Evolutionary conservation across 2,329 filamentous ascomycete genomes (phyloP), one percentile per base, ranked within the genome.

Genomic region (Cladorrhinum sp.): DNA sequence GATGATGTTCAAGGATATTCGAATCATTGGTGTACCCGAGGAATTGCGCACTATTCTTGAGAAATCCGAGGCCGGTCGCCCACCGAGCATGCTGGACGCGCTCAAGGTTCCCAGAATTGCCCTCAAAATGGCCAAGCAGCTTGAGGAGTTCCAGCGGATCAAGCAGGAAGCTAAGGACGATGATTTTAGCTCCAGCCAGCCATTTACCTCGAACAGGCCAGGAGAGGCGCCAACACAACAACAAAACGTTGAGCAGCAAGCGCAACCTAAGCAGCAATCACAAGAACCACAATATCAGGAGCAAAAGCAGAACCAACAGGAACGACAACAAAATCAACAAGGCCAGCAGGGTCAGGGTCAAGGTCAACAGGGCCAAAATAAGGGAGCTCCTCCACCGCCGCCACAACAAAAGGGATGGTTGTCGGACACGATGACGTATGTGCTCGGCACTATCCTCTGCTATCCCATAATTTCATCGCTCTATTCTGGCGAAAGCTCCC

Each of bases 21-120:
- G 87, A 75, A 79, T 81, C 62, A 80, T 86, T 48, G 92, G 92
- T 9, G 84, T 92, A 16, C 90, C 91, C 1, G 68, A 76, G 22
- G 90, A 92, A 70, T 75, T 92, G 18, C 81, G 83, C 58, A 81
- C 88, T 41, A 69, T 85, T 61, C 73, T 85, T 48, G 70, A 74
- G 38, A 81, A 83, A 65, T 81, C 89, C 56, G 82, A 88, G 73
- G 79, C 85, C 55, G 80, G 80, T 65, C 76, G 67, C 0, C 62
- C 71, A 27, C 67, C 57, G 23, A 50, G 67, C 66, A 71, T 78
- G 78, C 69, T 76, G 72, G 72, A 80, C 10, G 84, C 85, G 18
- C 83, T 88, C 45, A 86, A 86, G 71, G 73, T 87, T 58, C 79
- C 84, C 67, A 77, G 80, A 27, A 75, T 87, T 62, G 79, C 83